A percentile compares a stretch with the other conserved stretches of the same genome.
phyloP scores from a whole-genome alignment of 495 filamentous ascomycete species.

The Bathelium albidoporum region DNA sequence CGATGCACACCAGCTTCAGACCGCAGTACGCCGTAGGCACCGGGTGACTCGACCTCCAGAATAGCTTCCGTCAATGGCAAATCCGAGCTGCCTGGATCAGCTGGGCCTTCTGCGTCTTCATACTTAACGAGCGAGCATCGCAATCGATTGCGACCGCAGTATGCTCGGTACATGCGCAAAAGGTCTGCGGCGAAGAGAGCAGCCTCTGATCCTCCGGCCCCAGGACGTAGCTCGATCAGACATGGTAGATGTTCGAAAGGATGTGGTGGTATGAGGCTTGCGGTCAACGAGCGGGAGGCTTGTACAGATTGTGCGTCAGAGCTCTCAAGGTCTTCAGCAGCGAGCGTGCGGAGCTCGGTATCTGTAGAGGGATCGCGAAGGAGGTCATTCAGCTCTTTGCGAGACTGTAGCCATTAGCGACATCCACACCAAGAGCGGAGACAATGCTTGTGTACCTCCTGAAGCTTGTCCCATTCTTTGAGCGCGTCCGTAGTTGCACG shows the following conservation, averaged over 20 bases:
- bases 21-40: conserved; percentile 69
- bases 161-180: conserved; percentile 77
- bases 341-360: conserved; percentile 54
- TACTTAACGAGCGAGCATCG: conserved; percentile 48
- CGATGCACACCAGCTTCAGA: conserved; percentile 90
- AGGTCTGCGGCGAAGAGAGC: conserved; percentile 80
- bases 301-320: conserved; percentile 49
- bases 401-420: conserved; percentile 33
- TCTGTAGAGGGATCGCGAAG: conserved; percentile 51
- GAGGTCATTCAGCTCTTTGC: conserved; percentile 47
- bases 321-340: conserved; percentile 61
- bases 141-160: conserved; percentile 56
- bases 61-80: conserved; percentile 61
- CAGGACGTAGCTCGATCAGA: conserved; percentile 82
- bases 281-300: conserved; percentile 55
- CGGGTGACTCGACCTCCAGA: conserved; percentile 66
- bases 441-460: conserved; percentile 30
- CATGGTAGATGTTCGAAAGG: conserved; percentile 92
- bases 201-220: conserved; percentile 87
- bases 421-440: conserved; percentile 18
- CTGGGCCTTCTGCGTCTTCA: conserved; percentile 39
- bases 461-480: conserved; percentile 56
- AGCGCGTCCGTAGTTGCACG: conserved; percentile 56
- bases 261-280: conserved; percentile 71
- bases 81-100: conserved; percentile 35